Percentiles rank a stretch among this genome's conserved stretches.
Conservation (phyloP, 768 basidiomycete genomes). For the Royoungia palumana region DNA sequence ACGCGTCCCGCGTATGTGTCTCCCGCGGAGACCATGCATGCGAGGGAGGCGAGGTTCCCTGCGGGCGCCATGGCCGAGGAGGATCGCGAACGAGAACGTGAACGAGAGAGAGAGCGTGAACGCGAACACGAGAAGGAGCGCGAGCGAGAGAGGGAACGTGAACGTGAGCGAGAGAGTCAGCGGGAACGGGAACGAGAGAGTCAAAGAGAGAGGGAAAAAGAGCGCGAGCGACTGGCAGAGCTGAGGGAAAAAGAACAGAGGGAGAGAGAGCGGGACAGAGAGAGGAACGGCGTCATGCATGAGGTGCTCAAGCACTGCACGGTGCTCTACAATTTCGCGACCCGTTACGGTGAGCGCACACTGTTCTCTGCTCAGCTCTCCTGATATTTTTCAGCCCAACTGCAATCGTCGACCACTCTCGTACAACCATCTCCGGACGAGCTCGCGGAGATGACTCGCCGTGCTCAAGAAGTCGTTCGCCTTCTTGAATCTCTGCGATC, state of each 20-base stretch:
- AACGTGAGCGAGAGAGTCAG: slow-evolving; percentile 16
- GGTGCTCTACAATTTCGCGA: slow-evolving; percentile 60
- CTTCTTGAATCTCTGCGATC: slow-evolving; percentile 48
- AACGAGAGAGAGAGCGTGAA: slow-evolving; percentile 21
- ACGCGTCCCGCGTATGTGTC: slow-evolving; percentile 25
- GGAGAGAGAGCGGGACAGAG: slow-evolving; percentile 23
- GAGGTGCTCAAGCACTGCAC: slow-evolving; percentile 49
- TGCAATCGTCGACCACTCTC: slow-evolving; percentile 45
- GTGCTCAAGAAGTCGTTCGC: slow-evolving; percentile 63
- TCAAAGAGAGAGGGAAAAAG: slow-evolving; percentile 21
- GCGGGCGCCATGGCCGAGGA: slow-evolving; percentile 10
- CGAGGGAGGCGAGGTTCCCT: slow-evolving; percentile 19
- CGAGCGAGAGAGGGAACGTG: slow-evolving; percentile 22
- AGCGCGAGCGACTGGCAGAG: slow-evolving; percentile 23
- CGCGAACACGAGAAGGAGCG: slow-evolving; percentile 15
- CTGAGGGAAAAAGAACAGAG: slow-evolving; percentile 20
- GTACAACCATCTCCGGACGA: slow-evolving; percentile 54
- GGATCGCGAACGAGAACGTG: slow-evolving; percentile 24
- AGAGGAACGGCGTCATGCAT: slow-evolving; percentile 22
- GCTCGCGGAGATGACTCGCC: slow-evolving; percentile 65
- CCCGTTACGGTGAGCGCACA: slow-evolving; percentile 53
- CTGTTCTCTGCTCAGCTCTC: neutral
- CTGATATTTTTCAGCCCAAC: slow-evolving; percentile 24
- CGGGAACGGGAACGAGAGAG: slow-evolving; percentile 22
- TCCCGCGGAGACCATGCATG: slow-evolving; percentile 29